These are phyloP conservation scores for Venturiaceae sp. DNA, from an alignment of 2,329 filamentous ascomycete species.

Conservation along the genomic window DNA sequence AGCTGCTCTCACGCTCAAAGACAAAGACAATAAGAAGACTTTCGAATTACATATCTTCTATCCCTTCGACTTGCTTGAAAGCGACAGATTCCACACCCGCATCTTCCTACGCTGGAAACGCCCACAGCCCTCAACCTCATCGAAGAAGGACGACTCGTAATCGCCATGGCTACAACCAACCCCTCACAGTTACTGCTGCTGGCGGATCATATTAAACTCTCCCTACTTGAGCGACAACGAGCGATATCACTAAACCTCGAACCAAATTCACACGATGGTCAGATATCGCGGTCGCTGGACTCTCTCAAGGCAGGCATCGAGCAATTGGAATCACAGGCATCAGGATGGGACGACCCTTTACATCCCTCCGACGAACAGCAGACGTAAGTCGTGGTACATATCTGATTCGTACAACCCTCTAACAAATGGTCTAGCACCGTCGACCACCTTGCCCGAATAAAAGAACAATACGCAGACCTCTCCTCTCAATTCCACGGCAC, in stretches of 20 bases:
- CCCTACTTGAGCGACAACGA: constrained; percentile 81
- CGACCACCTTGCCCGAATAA: constrained; percentile 59
- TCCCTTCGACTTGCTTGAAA: not conserved
- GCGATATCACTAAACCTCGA: constrained; percentile 73
- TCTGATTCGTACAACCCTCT: not conserved
- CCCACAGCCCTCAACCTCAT: not conserved
- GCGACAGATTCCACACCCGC: not conserved
- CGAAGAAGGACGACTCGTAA: not conserved
- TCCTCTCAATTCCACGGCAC: constrained; percentile 68
- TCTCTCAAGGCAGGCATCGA: constrained; percentile 75
- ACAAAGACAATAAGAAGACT: not conserved
- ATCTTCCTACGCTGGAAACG: not conserved
- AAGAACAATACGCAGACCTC: constrained; percentile 66
- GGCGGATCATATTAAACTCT: constrained; percentile 94
- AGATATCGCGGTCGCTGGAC: constrained; percentile 81
- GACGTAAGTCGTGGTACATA: constrained; percentile 28
- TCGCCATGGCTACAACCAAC: constrained; percentile 35
- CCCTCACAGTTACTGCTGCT: constrained; percentile 77
- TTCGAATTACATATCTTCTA: not conserved
- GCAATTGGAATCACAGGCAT: constrained; percentile 52
- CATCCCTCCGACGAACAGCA: constrained; percentile 26
- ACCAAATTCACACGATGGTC: constrained; percentile 71
- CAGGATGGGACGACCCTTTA: constrained; percentile 34
- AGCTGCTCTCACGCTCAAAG: not conserved
- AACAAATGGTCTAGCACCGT: constrained; percentile 15